These are phyloP conservation scores for Neophaeococcomyces aloes DNA, from an alignment of 2,329 filamentous ascomycete genomes.

Conservation along the genomic window DNA sequence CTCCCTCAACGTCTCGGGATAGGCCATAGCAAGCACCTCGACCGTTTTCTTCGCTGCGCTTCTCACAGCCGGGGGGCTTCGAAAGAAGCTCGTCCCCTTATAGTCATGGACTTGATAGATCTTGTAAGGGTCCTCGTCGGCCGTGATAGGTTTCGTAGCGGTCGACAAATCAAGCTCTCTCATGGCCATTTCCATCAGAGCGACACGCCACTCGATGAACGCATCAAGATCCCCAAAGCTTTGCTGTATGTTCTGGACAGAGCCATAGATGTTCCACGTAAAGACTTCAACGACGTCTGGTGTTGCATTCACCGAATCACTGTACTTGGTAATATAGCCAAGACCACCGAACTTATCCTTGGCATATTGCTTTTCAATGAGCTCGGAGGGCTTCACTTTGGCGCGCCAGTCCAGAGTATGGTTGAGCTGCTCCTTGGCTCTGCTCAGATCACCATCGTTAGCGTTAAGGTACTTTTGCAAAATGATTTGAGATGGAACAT, in stretches of 20 bases:
- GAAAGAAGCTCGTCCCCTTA: constrained; percentile 73
- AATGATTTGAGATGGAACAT: constrained; percentile 70
- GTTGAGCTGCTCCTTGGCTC: constrained; percentile 66
- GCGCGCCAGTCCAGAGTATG: constrained; percentile 77
- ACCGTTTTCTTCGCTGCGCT: constrained; percentile 71
- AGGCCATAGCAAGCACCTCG: constrained; percentile 66
- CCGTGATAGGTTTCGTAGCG: constrained; percentile 60
- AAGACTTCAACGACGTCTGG: constrained; percentile 50
- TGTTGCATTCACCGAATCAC: constrained; percentile 21
- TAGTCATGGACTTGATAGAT: constrained; percentile 94
- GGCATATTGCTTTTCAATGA: constrained; percentile 54
- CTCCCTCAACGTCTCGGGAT: constrained; percentile 77
- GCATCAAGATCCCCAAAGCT: constrained; percentile 72
- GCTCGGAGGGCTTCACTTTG: constrained; percentile 58
- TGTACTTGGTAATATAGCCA: constrained; percentile 69
- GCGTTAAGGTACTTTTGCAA: constrained; percentile 90
- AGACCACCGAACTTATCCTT: constrained; percentile 62
- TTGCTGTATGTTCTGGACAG: constrained; percentile 65
- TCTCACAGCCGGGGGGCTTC: constrained; percentile 66
- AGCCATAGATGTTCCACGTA: constrained; percentile 90
- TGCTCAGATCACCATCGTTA: constrained; percentile 64
- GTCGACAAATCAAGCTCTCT: constrained; percentile 59
- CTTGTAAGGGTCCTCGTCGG: constrained; percentile 72
- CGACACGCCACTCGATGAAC: constrained; percentile 82
- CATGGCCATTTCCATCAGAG: constrained; percentile 79